These are phyloP conservation scores for Apiospora hydei DNA, from an alignment of 2,329 filamentous ascomycete species.

Conservation along the genomic window DNA sequence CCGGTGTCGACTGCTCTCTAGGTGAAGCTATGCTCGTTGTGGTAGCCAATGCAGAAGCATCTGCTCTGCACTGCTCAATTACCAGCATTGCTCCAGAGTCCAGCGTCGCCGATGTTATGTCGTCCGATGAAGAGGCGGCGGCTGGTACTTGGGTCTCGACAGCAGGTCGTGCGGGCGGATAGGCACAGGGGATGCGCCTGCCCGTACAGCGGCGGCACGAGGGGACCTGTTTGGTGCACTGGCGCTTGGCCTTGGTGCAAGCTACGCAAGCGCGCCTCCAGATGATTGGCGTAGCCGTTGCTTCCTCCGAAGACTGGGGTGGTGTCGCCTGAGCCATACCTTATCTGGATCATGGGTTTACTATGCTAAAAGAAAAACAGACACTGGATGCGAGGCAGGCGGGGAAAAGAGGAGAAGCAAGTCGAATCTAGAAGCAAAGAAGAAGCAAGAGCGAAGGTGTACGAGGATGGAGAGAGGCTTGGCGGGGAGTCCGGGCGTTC, in stretches of 20 bases:
- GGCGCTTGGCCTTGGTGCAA: conserved; percentile 47
- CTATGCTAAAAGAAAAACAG: too few relatives aligned
- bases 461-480: too few relatives aligned
- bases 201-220: conserved; percentile 42
- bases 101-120: too few relatives aligned
- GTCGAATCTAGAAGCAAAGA: too few relatives aligned
- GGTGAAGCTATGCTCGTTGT: neutral
- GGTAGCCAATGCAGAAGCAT: too few relatives aligned
- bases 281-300: conserved; percentile 26
- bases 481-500: too few relatives aligned
- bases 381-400: too few relatives aligned
- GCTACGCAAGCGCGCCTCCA: conserved; percentile 44
- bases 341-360: neutral
- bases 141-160: neutral
- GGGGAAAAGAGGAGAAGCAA: too few relatives aligned
- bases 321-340: neutral
- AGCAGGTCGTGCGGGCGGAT: conserved; percentile 33
- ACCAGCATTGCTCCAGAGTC: neutral
- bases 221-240: conserved; percentile 46
- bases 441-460: too few relatives aligned
- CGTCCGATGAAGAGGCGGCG: neutral
- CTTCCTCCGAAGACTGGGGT: neutral
- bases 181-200: conserved; percentile 33
- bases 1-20: neutral
- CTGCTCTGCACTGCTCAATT: neutral